These are phyloP conservation scores for Oryza glumipatula DNA, from an alignment of 176 grass and related monocot species.

Conservation along the genomic window DNA sequence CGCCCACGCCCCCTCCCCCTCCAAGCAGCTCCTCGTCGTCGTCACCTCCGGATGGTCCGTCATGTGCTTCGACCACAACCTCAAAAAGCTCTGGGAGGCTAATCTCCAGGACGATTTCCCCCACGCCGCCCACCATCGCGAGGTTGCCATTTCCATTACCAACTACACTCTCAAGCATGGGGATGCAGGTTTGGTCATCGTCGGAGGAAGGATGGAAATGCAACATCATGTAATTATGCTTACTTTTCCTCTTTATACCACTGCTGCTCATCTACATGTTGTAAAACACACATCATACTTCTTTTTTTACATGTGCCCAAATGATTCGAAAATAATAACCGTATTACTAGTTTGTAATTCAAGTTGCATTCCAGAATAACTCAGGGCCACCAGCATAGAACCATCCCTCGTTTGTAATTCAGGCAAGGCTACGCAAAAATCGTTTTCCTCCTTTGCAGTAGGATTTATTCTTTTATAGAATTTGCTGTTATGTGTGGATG, in stretches of 20 bases:
- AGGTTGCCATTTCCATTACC: conserved; percentile 78
- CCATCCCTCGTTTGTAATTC: not conserved
- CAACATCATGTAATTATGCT: conserved; percentile 59
- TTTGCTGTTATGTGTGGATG: not conserved
- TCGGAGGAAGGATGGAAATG: conserved; percentile 97
- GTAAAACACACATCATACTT: too few relatives aligned
- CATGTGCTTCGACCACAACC: conserved; percentile 99
- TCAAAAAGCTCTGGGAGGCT: conserved; percentile 92
- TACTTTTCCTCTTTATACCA: too few relatives aligned
- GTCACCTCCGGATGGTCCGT: conserved; percentile 94
- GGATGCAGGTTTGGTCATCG: conserved; percentile 79
- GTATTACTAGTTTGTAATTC: too few relatives aligned
- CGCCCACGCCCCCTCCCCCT: conserved; percentile 45
- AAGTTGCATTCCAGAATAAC: not conserved
- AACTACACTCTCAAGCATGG: conserved; percentile 96
- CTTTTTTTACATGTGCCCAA: too few relatives aligned
- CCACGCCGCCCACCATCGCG: conserved; percentile 77
- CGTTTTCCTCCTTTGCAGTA: too few relatives aligned
- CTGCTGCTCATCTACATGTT: too few relatives aligned
- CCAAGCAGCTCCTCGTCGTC: conserved; percentile 85
- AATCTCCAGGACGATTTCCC: conserved; percentile 92
- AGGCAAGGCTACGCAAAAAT: not conserved
- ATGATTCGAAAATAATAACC: too few relatives aligned
- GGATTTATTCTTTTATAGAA: not conserved
- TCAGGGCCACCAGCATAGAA: not conserved